Evolutionary conservation across 2,329 filamentous ascomycete genomes (phyloP), one percentile per base, ranked within the genome.

Genomic region (Alternaria dauci): DNA sequence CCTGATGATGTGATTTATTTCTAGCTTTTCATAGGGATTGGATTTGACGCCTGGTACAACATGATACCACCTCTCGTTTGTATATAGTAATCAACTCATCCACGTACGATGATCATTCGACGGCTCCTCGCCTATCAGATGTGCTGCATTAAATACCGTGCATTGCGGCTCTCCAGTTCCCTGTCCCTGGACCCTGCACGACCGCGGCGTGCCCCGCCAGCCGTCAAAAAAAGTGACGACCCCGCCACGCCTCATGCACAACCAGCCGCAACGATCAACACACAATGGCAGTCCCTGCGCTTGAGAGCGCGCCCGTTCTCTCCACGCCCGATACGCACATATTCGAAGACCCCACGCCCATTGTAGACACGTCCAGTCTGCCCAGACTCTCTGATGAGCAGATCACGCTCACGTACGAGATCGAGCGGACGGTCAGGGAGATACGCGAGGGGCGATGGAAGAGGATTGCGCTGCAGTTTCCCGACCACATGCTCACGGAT

Each of bases 401-500:
- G 73, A 83, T 98, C 30, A 81, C 83, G 56, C 81, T 88, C 41
- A 89, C 91, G 50, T 99, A 98, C 81, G 95, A 99, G 79, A 90
- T 97, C 67, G 84, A 86, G 60, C 87, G 92, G 58, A 97, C 95
- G 0, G 86, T 93, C 50, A 78, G 81, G 36, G 92, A 97, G 78
- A 91, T 99, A 47, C 83, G 84, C n/a, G 79, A 83, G 5, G 90
- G 88, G 43, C 84, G 84, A 76, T 96, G 92, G 86, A 86, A 81
- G 63, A 87, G 91, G 52, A 87, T 99, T 32, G 95, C 93, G 1
- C 81, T 99, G n/a, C 95, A 99, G 76, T 98, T 99, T 70, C 94
- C 95, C 0, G 95, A 99, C 80, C 85, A 90, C 28, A 96, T 98
- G 92, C 86, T 99, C 1, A 84, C 87, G 1, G 93, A 99, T 83